phyloP scores from a whole-genome alignment of 306 rosid species.

The Cicer yamashitae region DNA sequence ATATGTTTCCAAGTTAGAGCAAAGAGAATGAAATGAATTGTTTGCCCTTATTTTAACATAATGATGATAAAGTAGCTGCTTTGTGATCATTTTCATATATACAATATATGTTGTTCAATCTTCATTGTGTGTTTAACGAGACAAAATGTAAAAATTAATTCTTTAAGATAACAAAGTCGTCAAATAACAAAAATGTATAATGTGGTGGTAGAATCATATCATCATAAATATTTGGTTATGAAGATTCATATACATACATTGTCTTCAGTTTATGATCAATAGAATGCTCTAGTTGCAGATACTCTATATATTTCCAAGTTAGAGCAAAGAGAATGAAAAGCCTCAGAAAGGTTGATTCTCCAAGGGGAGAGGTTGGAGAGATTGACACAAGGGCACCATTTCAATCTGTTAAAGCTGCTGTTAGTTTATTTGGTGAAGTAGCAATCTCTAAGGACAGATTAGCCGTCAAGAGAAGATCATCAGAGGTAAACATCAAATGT shows the following conservation, averaged over 20 bases:
- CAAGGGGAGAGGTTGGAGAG: constrained; percentile 84
- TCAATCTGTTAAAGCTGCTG: constrained; percentile 97
- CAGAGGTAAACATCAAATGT: constrained; percentile 58
- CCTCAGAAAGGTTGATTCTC: constrained; percentile 51
- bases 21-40: constrained; percentile 52
- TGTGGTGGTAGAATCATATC: constrained; percentile 20
- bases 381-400: constrained; percentile 90
- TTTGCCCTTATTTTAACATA: constrained; percentile 2
- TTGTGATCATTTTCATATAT: background rate
- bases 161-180: background rate
- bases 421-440: constrained; percentile 84
- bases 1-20: constrained; percentile 1
- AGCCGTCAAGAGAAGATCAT: constrained; percentile 58
- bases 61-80: background rate
- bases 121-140: background rate
- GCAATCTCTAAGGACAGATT: constrained; percentile 58
- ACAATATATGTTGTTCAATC: background rate
- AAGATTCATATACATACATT: background rate
- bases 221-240: background rate
- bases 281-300: constrained; percentile 45
- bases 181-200: background rate
- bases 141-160: background rate
- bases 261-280: constrained; percentile 7
- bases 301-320: background rate
- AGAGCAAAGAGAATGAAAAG: constrained; percentile 56